Percentiles rank a stretch among this genome's conserved stretches.
These are phyloP conservation scores for Coffea canephora DNA, from an alignment of 257 asterid species.

Conservation along the genomic window DNA sequence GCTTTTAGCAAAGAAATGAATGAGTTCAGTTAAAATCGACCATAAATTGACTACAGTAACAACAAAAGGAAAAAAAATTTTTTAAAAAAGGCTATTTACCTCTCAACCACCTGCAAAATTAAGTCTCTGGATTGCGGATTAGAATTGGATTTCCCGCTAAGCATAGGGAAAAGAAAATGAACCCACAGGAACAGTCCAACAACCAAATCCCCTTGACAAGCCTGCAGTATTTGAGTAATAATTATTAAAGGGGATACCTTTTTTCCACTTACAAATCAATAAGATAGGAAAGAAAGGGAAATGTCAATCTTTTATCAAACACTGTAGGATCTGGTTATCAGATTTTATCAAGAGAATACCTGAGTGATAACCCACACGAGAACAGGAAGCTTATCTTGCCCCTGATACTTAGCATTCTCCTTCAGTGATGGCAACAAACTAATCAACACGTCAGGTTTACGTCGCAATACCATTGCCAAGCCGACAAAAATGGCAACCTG, in stretches of 20 bases:
- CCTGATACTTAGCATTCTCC: constrained; percentile 33
- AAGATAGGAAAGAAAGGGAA: neutral
- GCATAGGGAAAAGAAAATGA: constrained; percentile 28
- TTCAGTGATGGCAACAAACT: constrained; percentile 29
- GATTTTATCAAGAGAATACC: constrained; percentile 21
- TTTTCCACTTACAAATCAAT: neutral
- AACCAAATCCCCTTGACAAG: constrained; percentile 37
- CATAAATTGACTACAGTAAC: too few relatives aligned
- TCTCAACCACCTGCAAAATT: constrained; percentile 35
- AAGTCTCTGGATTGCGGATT: constrained; percentile 33
- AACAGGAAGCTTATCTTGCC: constrained; percentile 32
- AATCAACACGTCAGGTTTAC: constrained; percentile 36
- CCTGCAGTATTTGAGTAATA: constrained; percentile 17
- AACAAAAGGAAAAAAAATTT: neutral
- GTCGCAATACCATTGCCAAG: constrained; percentile 35
- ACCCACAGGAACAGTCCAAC: constrained; percentile 33
- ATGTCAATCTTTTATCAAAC: too few relatives aligned
- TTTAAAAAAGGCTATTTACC: constrained; percentile 19
- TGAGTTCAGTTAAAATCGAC: neutral
- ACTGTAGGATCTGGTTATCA: neutral
- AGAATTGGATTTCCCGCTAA: constrained; percentile 21
- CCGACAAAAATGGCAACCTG: constrained; percentile 39
- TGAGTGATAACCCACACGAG: constrained; percentile 31
- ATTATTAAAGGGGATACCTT: neutral
- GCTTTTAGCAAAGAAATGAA: neutral